Conservation (phyloP, 371 early-diverging fungal genomes). For the Chytridium lagenaria region DNA sequence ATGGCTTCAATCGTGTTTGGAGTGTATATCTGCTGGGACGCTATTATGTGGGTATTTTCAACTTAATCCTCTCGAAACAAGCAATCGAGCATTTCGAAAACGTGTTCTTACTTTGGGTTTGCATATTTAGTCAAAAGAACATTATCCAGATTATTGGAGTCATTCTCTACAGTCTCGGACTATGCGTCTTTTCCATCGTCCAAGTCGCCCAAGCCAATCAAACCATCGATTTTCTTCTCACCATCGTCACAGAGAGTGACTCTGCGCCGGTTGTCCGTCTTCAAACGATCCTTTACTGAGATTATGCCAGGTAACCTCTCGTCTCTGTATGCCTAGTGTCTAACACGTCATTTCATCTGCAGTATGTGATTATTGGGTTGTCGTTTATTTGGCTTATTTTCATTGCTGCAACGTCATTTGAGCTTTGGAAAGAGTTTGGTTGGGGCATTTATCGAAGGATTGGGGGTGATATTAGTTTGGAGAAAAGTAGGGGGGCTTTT, state of each 20-base stretch:
- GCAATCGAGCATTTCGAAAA: neutral
- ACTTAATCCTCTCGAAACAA: constrained; percentile 15
- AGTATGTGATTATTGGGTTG: constrained; percentile 19
- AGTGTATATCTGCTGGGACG: constrained; percentile 34
- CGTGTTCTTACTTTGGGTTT: no score
- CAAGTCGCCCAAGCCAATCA: constrained; percentile 26
- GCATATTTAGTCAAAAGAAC: constrained; percentile 57
- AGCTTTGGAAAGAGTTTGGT: constrained; percentile 28
- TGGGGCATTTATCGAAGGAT: constrained; percentile 35
- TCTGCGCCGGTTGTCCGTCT: no score
- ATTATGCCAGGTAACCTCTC: no score
- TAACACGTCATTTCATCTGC: no score
- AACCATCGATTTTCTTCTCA: constrained; percentile 8
- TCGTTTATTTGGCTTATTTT: constrained; percentile 20
- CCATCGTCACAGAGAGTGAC: neutral
- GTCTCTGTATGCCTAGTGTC: no score
- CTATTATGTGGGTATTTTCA: constrained; percentile 30
- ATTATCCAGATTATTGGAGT: constrained; percentile 47
- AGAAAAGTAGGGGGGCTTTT: neutral
- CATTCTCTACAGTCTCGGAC: constrained; percentile 28
- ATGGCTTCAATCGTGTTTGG: constrained; percentile 27
- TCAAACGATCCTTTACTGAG: no score
- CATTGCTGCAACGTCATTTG: constrained; percentile 22
- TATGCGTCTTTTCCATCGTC: constrained; percentile 23
- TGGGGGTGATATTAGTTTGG: constrained; percentile 29